A percentile compares a stretch with the other conserved stretches of the same genome.
phyloP scores from a whole-genome alignment of 83 land plant species.

The Thuja plicata region DNA sequence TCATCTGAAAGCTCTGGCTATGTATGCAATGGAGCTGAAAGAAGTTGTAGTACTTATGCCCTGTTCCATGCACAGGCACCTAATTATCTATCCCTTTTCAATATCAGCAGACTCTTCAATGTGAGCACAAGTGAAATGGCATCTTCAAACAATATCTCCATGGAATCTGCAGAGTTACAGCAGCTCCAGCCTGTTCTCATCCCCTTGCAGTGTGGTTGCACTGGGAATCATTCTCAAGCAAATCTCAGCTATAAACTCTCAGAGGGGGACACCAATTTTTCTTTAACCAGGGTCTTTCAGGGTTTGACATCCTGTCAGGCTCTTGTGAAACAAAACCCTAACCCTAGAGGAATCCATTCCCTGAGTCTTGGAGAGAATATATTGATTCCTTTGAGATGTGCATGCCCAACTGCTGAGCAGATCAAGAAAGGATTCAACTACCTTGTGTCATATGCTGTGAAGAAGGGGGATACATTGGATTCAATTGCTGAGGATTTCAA shows the following conservation, averaged over 20 bases:
- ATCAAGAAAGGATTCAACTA: constrained; percentile 10
- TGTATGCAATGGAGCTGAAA: constrained; percentile 20
- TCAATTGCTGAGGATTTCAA: constrained; percentile 35
- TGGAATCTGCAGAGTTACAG: constrained; percentile 15
- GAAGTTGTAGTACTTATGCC: constrained; percentile 32
- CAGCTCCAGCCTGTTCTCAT: constrained; percentile 35
- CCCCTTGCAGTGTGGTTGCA: constrained; percentile 47
- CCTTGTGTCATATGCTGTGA: constrained; percentile 45
- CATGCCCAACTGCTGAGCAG: constrained; percentile 36
- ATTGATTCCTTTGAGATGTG: constrained; percentile 42
- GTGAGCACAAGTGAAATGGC: constrained; percentile 18
- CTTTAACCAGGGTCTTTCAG: constrained; percentile 35
- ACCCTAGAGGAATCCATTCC: background rate
- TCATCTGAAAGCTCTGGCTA: constrained; percentile 26
- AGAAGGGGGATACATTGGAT: constrained; percentile 32
- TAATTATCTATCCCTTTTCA: background rate
- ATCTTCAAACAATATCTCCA: constrained; percentile 29
- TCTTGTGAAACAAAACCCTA: constrained; percentile 35
- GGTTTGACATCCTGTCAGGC: constrained; percentile 57
- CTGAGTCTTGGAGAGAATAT: constrained; percentile 14
- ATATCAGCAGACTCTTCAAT: constrained; percentile 29
- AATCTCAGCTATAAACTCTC: constrained; percentile 21
- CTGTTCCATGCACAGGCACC: constrained; percentile 22
- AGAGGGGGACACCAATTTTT: constrained; percentile 42
- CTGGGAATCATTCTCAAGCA: constrained; percentile 23